Evolutionary conservation across 257 asterid species (phyloP), one percentile per base, ranked within the genome.

Genomic region (Solanum corneliomulleri): DNA sequence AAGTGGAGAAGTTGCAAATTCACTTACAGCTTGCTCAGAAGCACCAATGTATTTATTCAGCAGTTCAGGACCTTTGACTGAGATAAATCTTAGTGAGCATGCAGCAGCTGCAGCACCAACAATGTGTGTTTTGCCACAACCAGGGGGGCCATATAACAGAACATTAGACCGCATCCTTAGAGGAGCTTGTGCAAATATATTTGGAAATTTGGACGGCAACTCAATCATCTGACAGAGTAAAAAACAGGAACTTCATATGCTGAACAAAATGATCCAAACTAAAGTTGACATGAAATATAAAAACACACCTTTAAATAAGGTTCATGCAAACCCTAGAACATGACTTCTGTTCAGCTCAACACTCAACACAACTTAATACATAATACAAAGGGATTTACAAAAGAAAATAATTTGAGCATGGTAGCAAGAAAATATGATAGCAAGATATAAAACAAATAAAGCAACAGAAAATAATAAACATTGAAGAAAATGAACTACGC

Each of bases 21-120:
- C 70, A 84, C 96, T 94, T 93, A 94, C 99, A 69, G 98, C 99
- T 94, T 97, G 99, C 92, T 95, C 99, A 87, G 98, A 97, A 90
- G 99, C 99, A 90, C 99, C 99, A 42, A 97, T 97, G 86, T 97
- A 97, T 89, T 97, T 97, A 86, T 97, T 97, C 90, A 97, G 96
- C 91, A 97, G 90, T 92, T 97, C 99, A 64, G 98, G 99, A 78
- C 99, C 99, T 91, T 97, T 97, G 86, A 97, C 98, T 42, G 99
- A 95, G 92, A 97, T 94, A 89, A 97, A 97, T 69, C 98, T 96
- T 71, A 97, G 89, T 20, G 98, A 94, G 92, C 98, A 97, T 87
- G 99, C 97, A 37, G 98, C 97, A 89, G 99, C 99, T 89, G 98
- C 97, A 88, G 98, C 98, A 84, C 98, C 98, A 87, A 95, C 98